A percentile compares a stretch with the other conserved stretches of the same genome.
These are phyloP conservation scores for Coniochaeta sp. DNA, from an alignment of 2,329 filamentous ascomycete genomes.

Conservation along the genomic window DNA sequence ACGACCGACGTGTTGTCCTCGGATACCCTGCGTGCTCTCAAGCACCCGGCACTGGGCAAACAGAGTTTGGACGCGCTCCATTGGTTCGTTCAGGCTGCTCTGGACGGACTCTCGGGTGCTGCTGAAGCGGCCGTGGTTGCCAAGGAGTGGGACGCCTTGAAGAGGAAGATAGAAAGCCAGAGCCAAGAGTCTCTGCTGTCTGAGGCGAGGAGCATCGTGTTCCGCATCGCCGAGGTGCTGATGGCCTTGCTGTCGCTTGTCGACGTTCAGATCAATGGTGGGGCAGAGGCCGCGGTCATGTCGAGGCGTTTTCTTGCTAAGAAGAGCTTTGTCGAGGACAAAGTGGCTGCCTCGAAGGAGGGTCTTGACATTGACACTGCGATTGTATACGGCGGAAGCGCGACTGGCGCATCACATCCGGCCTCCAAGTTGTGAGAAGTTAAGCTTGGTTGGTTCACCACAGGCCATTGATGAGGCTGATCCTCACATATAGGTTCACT, in stretches of 20 bases:
- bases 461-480: too few species aligned
- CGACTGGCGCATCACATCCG: not conserved
- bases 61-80: slow-evolving; percentile 34
- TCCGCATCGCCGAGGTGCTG: slow-evolving; percentile 34
- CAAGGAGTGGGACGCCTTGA: slow-evolving; percentile 32
- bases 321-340: slow-evolving; percentile 14
- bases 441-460: too few species aligned
- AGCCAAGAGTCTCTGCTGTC: slow-evolving; percentile 32
- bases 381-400: slow-evolving; percentile 15
- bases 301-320: slow-evolving; percentile 28
- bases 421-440: not conserved
- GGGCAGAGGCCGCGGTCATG: slow-evolving; percentile 29
- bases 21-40: slow-evolving; percentile 39
- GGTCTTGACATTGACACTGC: slow-evolving; percentile 13
- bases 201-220: slow-evolving; percentile 37
- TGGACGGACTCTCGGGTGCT: slow-evolving; percentile 4
- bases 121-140: slow-evolving; percentile 10
- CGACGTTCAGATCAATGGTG: slow-evolving; percentile 29
- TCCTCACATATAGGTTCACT: too few species aligned
- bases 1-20: slow-evolving; percentile 63
- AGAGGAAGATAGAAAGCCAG: slow-evolving; percentile 24
- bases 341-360: not conserved
- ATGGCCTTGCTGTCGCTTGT: slow-evolving; percentile 34
- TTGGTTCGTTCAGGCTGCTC: slow-evolving; percentile 23
- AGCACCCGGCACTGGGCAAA: slow-evolving; percentile 31